Evolutionary conservation across 192 early-diverging fungal genomes (phyloP), one percentile per base, ranked within the genome.

Genomic region (Podila minutissima): DNA sequence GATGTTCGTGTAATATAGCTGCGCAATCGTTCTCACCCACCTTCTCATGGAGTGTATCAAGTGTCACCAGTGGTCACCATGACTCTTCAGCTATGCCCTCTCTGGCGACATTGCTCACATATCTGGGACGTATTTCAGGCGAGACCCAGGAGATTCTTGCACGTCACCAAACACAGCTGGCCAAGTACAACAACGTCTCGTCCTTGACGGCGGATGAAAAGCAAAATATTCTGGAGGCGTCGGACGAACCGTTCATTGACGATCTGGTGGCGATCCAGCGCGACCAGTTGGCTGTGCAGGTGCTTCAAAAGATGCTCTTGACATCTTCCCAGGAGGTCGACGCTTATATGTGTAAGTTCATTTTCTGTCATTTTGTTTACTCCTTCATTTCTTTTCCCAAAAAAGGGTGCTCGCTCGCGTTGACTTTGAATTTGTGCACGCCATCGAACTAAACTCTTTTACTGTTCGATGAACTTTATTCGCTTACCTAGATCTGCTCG

Each of bases 261-360:
- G 85, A 84, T 12, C 82, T 88, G 37, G 74, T 74, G 24, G 65
- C 82, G 4, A 65, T 75, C 48, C 86, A 87, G 63, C 62, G 84
- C 20, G 83, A 88, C 62, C 87, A 89, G 51, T 59, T 88, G 32
- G 88, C 85, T 19, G 66, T 77, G 20, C 74, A 72, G 41, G 87
- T 85, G 41, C 38, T 88, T 28, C 82, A 82, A 70, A 84, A 75
- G 62, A 83, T 83, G 70, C 33, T 77, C 33, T 46, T 74, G 29
- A 72, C 74, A 26, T 72, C 76, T 28, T 62, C 69, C 4, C 72
- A 85, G 37, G 86, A 88, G 38, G 74, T 88, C 17, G 64, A 59
- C 28, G 69, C 79, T 9, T 66, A 62, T 26, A 76, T 86, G 6
- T 81, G 77, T 85, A 82, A 65, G 86, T 78, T 7, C 38, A 15